Percentiles rank a stretch among this genome's conserved stretches.
phyloP scores from a whole-genome alignment of 164 flowering plant species.

The Santalum album region DNA sequence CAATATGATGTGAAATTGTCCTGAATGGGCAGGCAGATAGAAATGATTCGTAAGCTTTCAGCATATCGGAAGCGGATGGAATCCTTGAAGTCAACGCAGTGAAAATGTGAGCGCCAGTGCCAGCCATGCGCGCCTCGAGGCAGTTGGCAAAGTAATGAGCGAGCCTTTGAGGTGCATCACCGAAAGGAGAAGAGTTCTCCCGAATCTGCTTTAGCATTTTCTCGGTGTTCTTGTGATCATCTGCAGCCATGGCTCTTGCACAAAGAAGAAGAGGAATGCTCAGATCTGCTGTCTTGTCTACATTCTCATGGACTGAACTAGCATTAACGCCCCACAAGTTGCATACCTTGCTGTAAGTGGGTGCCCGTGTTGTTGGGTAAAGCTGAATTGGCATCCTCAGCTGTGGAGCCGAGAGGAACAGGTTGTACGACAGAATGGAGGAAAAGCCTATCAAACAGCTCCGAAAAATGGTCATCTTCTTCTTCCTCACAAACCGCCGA shows the following conservation, averaged over 20 bases:
- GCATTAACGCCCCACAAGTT: too few relatives aligned
- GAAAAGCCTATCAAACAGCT: background rate
- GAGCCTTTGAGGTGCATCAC: background rate
- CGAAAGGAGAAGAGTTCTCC: background rate
- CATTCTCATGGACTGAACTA: too few relatives aligned
- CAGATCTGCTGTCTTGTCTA: background rate
- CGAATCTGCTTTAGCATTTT: background rate
- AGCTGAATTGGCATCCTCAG: too few relatives aligned
- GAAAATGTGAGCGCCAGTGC: background rate
- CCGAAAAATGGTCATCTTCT: background rate
- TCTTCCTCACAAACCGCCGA: background rate
- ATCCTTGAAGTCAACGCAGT: too few relatives aligned
- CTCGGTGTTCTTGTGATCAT: background rate
- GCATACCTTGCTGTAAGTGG: background rate
- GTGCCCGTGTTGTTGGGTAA: background rate
- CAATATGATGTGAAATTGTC: too few relatives aligned
- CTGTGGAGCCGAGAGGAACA: too few relatives aligned
- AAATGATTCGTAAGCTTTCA: too few relatives aligned
- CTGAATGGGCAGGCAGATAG: too few relatives aligned
- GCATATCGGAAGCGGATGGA: too few relatives aligned
- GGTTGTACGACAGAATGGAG: background rate
- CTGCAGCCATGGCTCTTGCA: background rate
- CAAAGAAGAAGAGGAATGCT: background rate
- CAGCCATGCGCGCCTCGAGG: background rate
- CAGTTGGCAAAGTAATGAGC: background rate